Conservation (phyloP, 805 yeast species). For the Yarrowia osloensis region DNA sequence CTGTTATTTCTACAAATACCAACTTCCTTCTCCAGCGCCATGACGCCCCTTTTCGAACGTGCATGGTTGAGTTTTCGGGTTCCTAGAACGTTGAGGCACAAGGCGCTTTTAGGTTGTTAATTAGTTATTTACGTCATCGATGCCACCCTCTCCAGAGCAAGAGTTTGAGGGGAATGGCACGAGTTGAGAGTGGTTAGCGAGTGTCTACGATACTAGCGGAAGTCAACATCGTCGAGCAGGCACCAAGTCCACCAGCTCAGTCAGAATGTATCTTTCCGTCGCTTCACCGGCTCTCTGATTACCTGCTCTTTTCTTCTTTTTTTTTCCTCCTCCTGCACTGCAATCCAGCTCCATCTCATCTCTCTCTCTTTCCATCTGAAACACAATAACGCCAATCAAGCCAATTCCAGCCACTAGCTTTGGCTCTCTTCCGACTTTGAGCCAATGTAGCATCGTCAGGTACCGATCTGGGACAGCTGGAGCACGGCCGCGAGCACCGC, state of each 20-base stretch:
- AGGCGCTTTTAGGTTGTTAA: neutral
- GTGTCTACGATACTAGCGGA: no score
- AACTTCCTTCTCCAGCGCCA: neutral
- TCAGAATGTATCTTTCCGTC: no score
- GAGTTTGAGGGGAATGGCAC: no score
- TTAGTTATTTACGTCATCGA: neutral
- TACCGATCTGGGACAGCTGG: neutral
- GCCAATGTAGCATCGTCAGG: conserved; percentile 15
- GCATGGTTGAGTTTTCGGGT: conserved; percentile 27
- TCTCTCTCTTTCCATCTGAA: neutral
- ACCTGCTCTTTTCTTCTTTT: no score
- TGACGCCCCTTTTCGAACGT: neutral
- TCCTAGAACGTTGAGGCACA: conserved; percentile 18
- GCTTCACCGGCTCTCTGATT: no score
- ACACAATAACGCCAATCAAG: conserved; percentile 6
- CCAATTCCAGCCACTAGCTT: neutral
- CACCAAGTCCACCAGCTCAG: no score
- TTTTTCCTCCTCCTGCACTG: no score
- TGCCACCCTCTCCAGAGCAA: no score
- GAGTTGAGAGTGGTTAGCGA: no score
- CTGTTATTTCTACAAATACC: no score
- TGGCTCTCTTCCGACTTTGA: conserved; percentile 13
- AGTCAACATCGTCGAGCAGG: no score
- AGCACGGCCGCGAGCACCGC: no score
- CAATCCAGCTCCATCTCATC: neutral